These are phyloP conservation scores for Letharia lupina DNA, from an alignment of 495 filamentous ascomycete genomes.

Conservation along the genomic window DNA sequence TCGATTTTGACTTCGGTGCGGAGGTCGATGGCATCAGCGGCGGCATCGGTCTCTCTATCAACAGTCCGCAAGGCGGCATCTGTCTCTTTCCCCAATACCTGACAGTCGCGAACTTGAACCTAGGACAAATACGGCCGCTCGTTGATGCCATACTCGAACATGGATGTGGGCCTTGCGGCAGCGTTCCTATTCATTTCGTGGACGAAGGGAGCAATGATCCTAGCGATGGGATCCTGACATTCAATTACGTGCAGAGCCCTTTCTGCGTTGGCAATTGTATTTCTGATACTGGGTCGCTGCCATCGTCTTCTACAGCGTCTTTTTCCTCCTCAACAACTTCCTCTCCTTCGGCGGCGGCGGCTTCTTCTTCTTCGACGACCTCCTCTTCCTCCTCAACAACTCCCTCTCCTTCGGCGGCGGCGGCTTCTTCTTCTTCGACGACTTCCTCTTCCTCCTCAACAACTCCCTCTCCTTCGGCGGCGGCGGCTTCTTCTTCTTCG, in stretches of 20 bases:
- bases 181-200: constrained; percentile 25
- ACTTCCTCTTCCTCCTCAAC: no score
- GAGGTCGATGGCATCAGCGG: neutral
- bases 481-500: no score
- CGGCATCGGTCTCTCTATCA: neutral
- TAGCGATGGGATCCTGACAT: constrained; percentile 23
- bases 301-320: no score
- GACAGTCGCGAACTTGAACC: neutral
- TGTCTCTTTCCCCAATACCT: neutral
- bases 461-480: no score
- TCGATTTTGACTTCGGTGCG: neutral
- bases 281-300: neutral
- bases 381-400: no score
- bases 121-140: constrained; percentile 8
- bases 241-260: constrained; percentile 27
- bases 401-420: no score
- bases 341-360: no score
- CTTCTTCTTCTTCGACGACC: no score
- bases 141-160: constrained; percentile 23
- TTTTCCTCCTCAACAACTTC: no score
- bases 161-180: constrained; percentile 25
- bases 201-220: constrained; percentile 25
- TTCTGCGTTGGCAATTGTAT: constrained; percentile 19
- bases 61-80: neutral
- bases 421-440: no score